These are phyloP conservation scores for Ophiostoma himal-ulmi DNA, from an alignment of 2,329 filamentous ascomycete genomes.

Conservation along the genomic window DNA sequence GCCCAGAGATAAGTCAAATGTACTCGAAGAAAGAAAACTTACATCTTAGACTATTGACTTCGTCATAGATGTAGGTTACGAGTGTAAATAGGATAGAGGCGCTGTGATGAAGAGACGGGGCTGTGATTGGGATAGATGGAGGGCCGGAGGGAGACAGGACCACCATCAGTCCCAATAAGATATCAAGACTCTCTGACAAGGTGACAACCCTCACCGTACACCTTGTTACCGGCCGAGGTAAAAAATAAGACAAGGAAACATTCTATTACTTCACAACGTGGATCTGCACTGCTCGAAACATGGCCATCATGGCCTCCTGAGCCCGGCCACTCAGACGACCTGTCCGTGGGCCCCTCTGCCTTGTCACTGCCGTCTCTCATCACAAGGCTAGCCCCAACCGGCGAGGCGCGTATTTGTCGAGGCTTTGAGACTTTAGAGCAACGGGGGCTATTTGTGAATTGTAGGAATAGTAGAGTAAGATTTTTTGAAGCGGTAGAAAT, in stretches of 20 bases:
- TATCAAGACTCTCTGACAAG: background rate
- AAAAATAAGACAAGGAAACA: background rate
- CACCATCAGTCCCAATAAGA: background rate
- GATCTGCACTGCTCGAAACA: background rate
- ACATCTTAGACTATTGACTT: background rate
- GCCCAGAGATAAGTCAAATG: background rate
- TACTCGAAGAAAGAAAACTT: too few species aligned
- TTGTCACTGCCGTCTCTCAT: background rate
- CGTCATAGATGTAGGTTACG: background rate
- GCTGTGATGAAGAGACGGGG: background rate
- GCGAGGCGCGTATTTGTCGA: background rate
- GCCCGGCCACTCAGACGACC: background rate
- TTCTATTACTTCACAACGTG: background rate
- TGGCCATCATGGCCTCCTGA: background rate
- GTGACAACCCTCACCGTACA: background rate
- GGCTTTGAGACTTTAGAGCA: background rate
- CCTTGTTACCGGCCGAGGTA: conserved; percentile 4
- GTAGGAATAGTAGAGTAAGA: background rate
- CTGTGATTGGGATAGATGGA: background rate
- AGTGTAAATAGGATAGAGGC: background rate
- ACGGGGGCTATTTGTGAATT: background rate
- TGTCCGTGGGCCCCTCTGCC: background rate
- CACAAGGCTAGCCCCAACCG: conserved; percentile 9
- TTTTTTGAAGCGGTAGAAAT: background rate
- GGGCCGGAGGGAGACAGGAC: background rate